Conservation (phyloP, 371 early-diverging fungal genomes). For the Syncephalastrum sp. region DNA sequence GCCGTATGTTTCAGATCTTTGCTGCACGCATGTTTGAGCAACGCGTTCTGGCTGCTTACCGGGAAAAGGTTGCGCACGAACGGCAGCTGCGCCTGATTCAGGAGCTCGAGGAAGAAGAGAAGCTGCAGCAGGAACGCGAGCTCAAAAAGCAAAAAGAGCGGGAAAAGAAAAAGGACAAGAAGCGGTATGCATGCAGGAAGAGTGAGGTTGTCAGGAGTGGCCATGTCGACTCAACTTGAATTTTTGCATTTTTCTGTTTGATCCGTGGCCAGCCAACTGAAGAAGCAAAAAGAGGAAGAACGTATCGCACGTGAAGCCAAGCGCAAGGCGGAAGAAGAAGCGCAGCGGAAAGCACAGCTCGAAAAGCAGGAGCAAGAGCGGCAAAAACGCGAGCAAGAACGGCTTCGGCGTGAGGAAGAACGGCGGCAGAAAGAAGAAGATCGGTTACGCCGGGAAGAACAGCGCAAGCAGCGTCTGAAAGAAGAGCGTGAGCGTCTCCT, state of each 20-base stretch:
- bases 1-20: slow-evolving; percentile 92
- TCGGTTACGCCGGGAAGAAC: slow-evolving; percentile 55
- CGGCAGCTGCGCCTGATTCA: slow-evolving; percentile 76
- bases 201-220: slow-evolving; percentile 1
- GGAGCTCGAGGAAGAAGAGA: slow-evolving; percentile 81
- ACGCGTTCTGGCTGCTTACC: slow-evolving; percentile 85
- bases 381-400: slow-evolving; percentile 46
- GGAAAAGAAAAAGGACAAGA: slow-evolving; percentile 64
- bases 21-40: slow-evolving; percentile 96
- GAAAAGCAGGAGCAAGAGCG: slow-evolving; percentile 49
- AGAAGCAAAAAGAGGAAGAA: slow-evolving; percentile 43
- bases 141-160: slow-evolving; percentile 65
- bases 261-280: slow-evolving; percentile 25
- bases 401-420: slow-evolving; percentile 25
- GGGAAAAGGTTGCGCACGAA: slow-evolving; percentile 88
- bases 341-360: slow-evolving; percentile 22
- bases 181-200: slow-evolving; percentile 41
- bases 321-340: slow-evolving; percentile 35
- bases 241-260: slow-evolving; percentile 4
- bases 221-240: not conserved
- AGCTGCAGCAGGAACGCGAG: slow-evolving; percentile 67
- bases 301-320: slow-evolving; percentile 40
- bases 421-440: slow-evolving; percentile 50
- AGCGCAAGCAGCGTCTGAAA: slow-evolving; percentile 51
- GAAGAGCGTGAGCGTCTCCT: slow-evolving; percentile 55